These are phyloP conservation scores for Tetrahymena malaccensis DNA, from an alignment of 73 alveolate species.

Conservation along the genomic window DNA sequence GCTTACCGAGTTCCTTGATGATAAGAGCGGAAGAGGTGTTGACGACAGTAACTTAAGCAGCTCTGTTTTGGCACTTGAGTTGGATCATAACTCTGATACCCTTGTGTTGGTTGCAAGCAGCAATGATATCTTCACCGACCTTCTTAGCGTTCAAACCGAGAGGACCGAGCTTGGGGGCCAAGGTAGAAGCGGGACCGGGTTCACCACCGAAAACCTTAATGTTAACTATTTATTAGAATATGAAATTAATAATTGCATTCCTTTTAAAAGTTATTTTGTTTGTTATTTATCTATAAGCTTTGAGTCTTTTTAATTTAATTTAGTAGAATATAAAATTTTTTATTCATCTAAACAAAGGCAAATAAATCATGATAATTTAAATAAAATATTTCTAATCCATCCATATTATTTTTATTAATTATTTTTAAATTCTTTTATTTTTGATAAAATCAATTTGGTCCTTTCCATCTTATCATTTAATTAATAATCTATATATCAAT, in stretches of 20 bases:
- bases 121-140: slow-evolving; percentile 54
- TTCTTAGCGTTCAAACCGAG: slow-evolving; percentile 55
- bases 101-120: slow-evolving; percentile 46
- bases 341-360: background rate
- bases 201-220: slow-evolving; percentile 53
- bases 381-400: background rate
- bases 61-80: slow-evolving; percentile 44
- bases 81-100: slow-evolving; percentile 55
- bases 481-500: no score
- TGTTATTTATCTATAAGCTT: background rate
- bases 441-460: background rate
- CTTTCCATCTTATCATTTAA: background rate
- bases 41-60: slow-evolving; percentile 46
- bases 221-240: slow-evolving; percentile 3
- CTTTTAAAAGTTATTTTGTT: background rate
- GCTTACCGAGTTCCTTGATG: slow-evolving; percentile 51
- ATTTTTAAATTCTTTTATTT: background rate
- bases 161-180: slow-evolving; percentile 59
- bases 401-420: no score
- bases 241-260: background rate
- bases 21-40: slow-evolving; percentile 57
- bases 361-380: no score
- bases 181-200: slow-evolving; percentile 48
- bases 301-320: background rate
- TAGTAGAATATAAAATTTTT: background rate